Conservation (phyloP, 2,329 filamentous ascomycete species). For the Calonectria hongkongensis region DNA sequence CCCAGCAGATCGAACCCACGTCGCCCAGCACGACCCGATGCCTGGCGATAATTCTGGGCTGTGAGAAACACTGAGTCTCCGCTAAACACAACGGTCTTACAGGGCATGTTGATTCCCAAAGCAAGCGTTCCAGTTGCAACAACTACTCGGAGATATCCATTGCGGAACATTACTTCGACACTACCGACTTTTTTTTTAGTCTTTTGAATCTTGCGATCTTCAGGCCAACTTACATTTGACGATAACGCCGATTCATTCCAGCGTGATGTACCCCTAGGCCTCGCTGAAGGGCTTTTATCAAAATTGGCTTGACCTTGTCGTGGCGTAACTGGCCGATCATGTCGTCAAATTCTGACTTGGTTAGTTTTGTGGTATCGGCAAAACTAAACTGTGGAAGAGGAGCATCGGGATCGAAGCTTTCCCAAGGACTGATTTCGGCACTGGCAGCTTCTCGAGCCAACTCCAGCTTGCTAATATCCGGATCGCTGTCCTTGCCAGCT, state of each 20-base stretch:
- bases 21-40: constrained; percentile 84
- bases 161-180: constrained; percentile 84
- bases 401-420: constrained; percentile 80
- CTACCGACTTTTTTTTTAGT: constrained; percentile 55
- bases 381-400: constrained; percentile 80
- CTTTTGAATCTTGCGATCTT: not conserved
- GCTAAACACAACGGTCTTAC: constrained; percentile 86
- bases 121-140: constrained; percentile 86
- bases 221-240: constrained; percentile 72
- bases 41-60: constrained; percentile 85
- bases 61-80: constrained; percentile 85
- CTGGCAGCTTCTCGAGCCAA: constrained; percentile 73
- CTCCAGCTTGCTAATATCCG: constrained; percentile 71
- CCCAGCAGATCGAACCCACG: constrained; percentile 88
- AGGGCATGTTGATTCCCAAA: constrained; percentile 89
- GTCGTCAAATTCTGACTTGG: constrained; percentile 74
- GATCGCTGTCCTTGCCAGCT: constrained; percentile 57
- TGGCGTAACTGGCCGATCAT: constrained; percentile 65
- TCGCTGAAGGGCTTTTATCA: constrained; percentile 77
- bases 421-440: constrained; percentile 73
- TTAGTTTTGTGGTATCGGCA: constrained; percentile 76
- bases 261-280: constrained; percentile 87
- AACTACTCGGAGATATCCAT: constrained; percentile 81
- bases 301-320: constrained; percentile 67
- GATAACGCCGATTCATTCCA: constrained; percentile 86